Evolutionary conservation across 352 stramenopile genomes (phyloP), one percentile per base, ranked within the genome.

Genomic region (Globisporangium rhizosaccharum): DNA sequence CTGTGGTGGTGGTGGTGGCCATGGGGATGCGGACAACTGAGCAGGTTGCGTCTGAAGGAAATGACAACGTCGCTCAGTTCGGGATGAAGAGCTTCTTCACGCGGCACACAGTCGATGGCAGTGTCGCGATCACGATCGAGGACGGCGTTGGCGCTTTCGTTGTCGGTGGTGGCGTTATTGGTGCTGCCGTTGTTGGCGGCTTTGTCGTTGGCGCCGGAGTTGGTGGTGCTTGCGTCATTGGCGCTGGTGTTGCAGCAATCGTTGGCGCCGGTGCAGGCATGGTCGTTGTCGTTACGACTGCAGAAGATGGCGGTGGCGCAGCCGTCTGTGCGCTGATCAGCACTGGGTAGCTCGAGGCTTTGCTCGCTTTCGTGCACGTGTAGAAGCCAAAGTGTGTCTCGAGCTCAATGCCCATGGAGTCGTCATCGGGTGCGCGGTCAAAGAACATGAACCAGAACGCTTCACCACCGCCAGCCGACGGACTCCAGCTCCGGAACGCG

Each of bases 391-490:
- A 92, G 57, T 87, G 84, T 47, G 50, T 79, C 56, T 94, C 82
- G 3, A 90, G 66, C 4, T 86, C 73, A 2, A 71, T 23, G 23
- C 11, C 41, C 67, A 87, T 72, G 15, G 75, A 79, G 15, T 45
- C 72, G 66, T 90, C 82, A 48, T 77, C 65, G 0, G 69, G 68
- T 20, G 65, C 52, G 23, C 77, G 79, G 46, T 92, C 81, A 48
- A 90, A 94, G 53, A 87, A 83, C 69, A 82, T 87, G 67, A 91
- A 92, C 85, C 82, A 94, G 51, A 92, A 94, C 9, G 70, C 59
- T 51, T 87, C 72, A 18, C 73, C 62, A 3, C 81, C 79, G 1
- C 73, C 73, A 0, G 44, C 59, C 0, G 33, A 56, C 11, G 81
- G 82, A 11, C 60, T 78, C 82, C 82, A 92, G 49, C 86, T 83